Conservation (phyloP, 129 eudicot species). For the Mikania micrantha region DNA sequence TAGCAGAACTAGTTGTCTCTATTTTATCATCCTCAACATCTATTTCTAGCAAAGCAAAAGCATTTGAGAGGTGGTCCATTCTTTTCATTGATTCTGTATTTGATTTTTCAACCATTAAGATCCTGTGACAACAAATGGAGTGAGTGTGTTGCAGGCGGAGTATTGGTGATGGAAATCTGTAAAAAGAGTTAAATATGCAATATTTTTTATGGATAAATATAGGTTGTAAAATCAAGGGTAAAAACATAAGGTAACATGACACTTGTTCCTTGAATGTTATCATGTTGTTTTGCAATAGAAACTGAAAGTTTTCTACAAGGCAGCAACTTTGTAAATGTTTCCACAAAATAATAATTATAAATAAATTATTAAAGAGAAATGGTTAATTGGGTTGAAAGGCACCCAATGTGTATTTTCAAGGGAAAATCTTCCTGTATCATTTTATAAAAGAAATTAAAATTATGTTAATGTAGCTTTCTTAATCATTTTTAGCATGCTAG, state of each 20-base stretch:
- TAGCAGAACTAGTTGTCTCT: conserved; percentile 25
- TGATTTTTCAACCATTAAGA: conserved; percentile 28
- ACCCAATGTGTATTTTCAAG: neutral
- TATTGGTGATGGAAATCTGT: neutral
- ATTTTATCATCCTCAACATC: conserved; percentile 41
- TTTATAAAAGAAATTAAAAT: neutral
- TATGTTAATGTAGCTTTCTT: neutral
- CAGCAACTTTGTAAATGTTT: neutral
- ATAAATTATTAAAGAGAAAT: neutral
- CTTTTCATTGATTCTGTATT: neutral
- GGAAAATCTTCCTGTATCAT: neutral
- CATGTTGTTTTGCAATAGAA: neutral
- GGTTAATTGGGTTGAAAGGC: neutral
- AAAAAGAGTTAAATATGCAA: neutral
- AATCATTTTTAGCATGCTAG: neutral
- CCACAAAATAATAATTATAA: neutral
- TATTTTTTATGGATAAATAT: neutral
- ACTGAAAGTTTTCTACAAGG: neutral
- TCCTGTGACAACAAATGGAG: conserved; percentile 23
- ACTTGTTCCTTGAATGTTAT: neutral
- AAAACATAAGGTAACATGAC: neutral
- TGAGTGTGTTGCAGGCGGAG: conserved; percentile 6
- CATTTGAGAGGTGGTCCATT: conserved; percentile 56
- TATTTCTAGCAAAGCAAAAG: conserved; percentile 50
- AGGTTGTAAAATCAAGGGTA: neutral